Percentiles rank a stretch among this genome's conserved stretches.
Evolutionary conservation across 805 yeast species (phyloP).

Genomic region (Brettanomyces custersianus): DNA sequence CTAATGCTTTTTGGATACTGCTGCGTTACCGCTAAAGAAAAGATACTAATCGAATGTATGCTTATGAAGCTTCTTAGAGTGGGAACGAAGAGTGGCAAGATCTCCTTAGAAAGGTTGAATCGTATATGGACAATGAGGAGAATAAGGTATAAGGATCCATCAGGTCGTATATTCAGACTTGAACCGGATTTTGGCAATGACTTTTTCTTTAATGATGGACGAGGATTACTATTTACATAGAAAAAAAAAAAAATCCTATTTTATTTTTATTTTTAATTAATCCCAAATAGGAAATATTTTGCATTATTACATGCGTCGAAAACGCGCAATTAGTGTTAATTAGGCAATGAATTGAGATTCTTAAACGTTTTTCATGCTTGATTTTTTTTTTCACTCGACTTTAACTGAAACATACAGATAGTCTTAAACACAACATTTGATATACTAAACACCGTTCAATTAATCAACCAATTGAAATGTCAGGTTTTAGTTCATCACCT

Average conservation of each 20-base stretch:
- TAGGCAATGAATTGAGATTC: neutral
- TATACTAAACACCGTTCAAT: too few relatives aligned
- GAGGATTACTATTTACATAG: constrained; percentile 2
- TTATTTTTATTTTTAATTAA: too few relatives aligned
- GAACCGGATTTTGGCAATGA: constrained; percentile 7
- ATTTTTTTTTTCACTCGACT: too few relatives aligned
- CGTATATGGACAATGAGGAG: constrained; percentile 21
- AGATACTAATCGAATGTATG: constrained; percentile 19
- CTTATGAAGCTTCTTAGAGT: constrained; percentile 14
- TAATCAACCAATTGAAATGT: constrained; percentile 8
- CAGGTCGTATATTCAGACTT: constrained; percentile 6
- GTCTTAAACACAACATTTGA: too few relatives aligned
- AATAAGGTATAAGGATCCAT: constrained; percentile 7
- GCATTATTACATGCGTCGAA: too few relatives aligned
- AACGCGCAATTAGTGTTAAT: neutral
- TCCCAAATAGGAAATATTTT: neutral
- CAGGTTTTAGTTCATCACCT: constrained; percentile 23
- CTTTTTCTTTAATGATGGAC: constrained; percentile 1
- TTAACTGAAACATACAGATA: too few relatives aligned
- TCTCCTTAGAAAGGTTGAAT: constrained; percentile 15
- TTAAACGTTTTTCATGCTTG: too few relatives aligned
- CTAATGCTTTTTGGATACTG: constrained; percentile 19
- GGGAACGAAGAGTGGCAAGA: constrained; percentile 21
- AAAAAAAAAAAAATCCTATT: too few relatives aligned
- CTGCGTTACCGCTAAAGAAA: constrained; percentile 17